Base-by-base conservation (phyloP, 2,329 filamentous ascomycete species). In the Exophiala oligosperma region DNA sequence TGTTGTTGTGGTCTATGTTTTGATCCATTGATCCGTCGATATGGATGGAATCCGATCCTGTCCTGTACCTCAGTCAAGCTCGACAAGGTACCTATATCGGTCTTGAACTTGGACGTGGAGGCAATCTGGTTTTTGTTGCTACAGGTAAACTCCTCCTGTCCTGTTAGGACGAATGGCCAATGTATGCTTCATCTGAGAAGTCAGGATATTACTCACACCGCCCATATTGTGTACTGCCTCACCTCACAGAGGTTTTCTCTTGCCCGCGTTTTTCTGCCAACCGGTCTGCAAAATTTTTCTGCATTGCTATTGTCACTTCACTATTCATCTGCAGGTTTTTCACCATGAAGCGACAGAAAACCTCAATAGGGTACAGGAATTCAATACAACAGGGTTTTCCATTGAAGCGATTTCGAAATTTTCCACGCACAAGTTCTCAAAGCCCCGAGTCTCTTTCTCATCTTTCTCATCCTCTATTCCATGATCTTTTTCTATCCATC, bases 271-370 rank as follows among this genome's bases (percentile, higher is more conserved):
- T 40, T 12, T 40, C 37, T 40, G n/a, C 37, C 37, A 9, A 4
- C 14, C 40, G 4, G 40, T 43, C 40, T n/a, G n/a, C 21, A 5
- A 43, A 35, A 43, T 17, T 43, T 17, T 14, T 43, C 40, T 43
- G 40, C 40, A 43, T 14, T 43, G 40, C 53, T 59, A 59, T 62
- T 59, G 59, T 62, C 49, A 14, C 51, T 54, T 54, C 57, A 24
- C 49, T 49, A 53, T 52, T 55, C 55, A 56, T 46, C 28, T 40
- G 37, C 37, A 29, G 24, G 44, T 5, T 14, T 32, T 35, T 49
- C 41, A 23, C 24, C 21, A 46, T 46, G 24, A 29, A 17, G 35
- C 24, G 32, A 28, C 26, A 35, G 43, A 60, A 46, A 52, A 43
- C 37, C 41, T 49, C 50, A 54, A 49, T 52, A 43, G n/a, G 48